Conservation (phyloP, 768 basidiomycete genomes). For the Amanita inopinata region DNA sequence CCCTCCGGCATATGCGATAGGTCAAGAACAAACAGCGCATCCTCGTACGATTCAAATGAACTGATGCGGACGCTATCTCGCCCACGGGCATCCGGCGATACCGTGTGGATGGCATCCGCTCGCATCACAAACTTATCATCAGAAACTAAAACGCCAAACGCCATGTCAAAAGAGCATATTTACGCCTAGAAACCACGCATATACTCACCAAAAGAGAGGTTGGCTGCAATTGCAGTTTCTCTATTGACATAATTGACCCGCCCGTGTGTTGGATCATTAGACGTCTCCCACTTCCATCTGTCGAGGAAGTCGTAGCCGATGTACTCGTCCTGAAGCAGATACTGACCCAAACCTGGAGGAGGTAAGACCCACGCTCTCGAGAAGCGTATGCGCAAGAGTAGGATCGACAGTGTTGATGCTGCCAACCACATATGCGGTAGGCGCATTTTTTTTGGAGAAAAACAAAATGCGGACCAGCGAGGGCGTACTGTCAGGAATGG, state of each 20-base stretch:
- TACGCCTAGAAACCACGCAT: neutral
- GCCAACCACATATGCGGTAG: no score
- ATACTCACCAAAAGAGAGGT: constrained; percentile 37
- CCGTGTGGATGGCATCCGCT: constrained; percentile 33
- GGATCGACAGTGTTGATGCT: no score
- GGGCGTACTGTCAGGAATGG: no score
- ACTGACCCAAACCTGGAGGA: neutral
- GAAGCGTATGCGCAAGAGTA: no score
- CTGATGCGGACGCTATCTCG: constrained; percentile 47
- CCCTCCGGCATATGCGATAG: constrained; percentile 52
- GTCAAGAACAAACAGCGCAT: constrained; percentile 41
- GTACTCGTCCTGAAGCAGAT: constrained; percentile 14
- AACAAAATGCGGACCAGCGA: no score
- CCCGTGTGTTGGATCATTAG: constrained; percentile 57
- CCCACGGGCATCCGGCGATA: constrained; percentile 31
- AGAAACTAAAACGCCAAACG: constrained; percentile 19
- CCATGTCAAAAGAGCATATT: neutral
- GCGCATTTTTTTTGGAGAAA: no score
- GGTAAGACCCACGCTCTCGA: neutral
- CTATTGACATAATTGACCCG: constrained; percentile 47
- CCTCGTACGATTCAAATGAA: constrained; percentile 33
- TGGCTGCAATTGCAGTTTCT: constrained; percentile 27
- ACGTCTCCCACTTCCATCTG: constrained; percentile 38
- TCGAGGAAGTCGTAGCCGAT: constrained; percentile 31
- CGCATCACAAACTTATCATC: constrained; percentile 46